Conservation (phyloP, 331 rosid genomes). For the Ulmus americana region DNA sequence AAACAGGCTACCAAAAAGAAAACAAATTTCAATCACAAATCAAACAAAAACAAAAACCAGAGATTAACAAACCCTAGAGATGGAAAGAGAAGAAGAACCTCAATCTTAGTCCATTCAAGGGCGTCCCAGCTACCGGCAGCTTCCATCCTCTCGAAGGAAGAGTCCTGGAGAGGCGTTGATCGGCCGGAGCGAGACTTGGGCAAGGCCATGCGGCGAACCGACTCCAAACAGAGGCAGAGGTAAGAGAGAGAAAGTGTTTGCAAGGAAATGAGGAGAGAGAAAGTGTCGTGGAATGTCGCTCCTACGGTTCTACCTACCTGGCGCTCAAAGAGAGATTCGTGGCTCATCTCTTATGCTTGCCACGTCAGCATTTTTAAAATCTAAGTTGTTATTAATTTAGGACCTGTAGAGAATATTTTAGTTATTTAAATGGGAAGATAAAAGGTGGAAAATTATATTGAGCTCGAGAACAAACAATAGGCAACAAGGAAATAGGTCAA, state of each 20-base stretch:
- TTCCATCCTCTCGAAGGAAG: slow-evolving; percentile 55
- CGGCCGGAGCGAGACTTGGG: slow-evolving; percentile 41
- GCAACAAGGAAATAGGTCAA: neutral
- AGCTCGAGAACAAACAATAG: neutral
- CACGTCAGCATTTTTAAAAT: neutral
- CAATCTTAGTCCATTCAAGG: slow-evolving; percentile 79
- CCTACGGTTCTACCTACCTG: neutral
- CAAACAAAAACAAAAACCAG: too few species aligned
- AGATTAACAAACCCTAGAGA: neutral
- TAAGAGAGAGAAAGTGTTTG: slow-evolving; percentile 2
- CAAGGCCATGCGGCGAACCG: slow-evolving; percentile 52
- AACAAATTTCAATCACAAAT: neutral
- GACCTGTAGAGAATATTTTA: too few species aligned
- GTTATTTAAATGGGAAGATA: too few species aligned
- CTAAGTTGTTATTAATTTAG: too few species aligned
- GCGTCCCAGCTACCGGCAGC: slow-evolving; percentile 75
- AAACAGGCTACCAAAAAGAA: slow-evolving; percentile 35
- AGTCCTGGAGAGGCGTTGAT: slow-evolving; percentile 57
- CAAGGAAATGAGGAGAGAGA: slow-evolving; percentile 10
- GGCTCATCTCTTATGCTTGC: slow-evolving; percentile 7
- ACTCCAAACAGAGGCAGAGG: neutral
- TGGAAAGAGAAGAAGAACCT: slow-evolving; percentile 37
- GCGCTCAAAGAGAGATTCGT: slow-evolving; percentile 10
- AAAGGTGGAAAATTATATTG: too few species aligned
- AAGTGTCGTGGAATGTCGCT: neutral